Evolutionary conservation across 495 filamentous ascomycete genomes (phyloP).

Genomic region (Aspergillus nanangensis): DNA sequence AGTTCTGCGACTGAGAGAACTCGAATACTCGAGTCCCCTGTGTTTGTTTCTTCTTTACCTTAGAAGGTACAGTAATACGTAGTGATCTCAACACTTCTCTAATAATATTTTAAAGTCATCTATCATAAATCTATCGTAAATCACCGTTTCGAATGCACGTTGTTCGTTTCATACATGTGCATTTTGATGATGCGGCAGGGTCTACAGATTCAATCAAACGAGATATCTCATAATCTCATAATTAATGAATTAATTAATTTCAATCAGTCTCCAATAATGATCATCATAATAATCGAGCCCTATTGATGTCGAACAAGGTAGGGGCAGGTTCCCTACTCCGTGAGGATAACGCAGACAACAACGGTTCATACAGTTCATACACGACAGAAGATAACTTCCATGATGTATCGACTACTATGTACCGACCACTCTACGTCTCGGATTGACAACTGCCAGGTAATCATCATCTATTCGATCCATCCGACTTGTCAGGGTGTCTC

Average conservation of each 20-base stretch:
- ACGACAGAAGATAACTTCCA: neutral
- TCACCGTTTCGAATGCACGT: neutral
- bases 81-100: too few species aligned
- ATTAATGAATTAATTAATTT: too few species aligned
- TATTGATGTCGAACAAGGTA: constrained; percentile 6
- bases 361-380: neutral
- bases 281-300: neutral
- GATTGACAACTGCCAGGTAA: neutral
- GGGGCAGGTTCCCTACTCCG: too few species aligned
- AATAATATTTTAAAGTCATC: too few species aligned
- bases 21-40: too few species aligned
- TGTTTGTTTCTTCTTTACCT: too few species aligned
- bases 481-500: constrained; percentile 15
- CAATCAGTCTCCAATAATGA: too few species aligned
- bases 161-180: neutral
- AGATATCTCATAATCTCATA: too few species aligned
- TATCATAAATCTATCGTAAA: too few species aligned
- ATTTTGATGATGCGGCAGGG: neutral
- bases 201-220: neutral
- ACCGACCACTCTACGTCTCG: neutral
- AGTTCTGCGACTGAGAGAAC: too few species aligned
- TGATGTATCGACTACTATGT: neutral
- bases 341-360: too few species aligned
- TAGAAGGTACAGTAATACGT: too few species aligned
- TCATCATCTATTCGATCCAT: constrained; percentile 9